phyloP scores from a whole-genome alignment of 164 flowering plant species.

The Paratinospora sagittata region DNA sequence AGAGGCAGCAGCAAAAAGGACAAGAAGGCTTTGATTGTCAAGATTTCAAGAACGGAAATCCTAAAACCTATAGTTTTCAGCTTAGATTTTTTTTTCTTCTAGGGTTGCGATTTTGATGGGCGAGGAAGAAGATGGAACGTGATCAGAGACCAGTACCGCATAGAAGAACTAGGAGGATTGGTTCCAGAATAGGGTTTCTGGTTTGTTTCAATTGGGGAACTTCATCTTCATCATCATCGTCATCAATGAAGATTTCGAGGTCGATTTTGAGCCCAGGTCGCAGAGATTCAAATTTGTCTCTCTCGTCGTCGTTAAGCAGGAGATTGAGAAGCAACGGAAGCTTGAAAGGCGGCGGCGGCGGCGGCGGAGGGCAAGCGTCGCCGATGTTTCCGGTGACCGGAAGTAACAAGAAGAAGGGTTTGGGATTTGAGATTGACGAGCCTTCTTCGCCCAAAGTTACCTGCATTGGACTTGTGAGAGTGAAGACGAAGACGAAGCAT shows the following conservation, averaged over 20 bases:
- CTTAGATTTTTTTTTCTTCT: neutral
- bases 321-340: conserved; percentile 58
- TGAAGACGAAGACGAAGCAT: conserved; percentile 76
- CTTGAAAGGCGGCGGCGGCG: conserved; percentile 39
- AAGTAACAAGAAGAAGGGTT: conserved; percentile 36
- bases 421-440: conserved; percentile 59
- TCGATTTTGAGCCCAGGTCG: conserved; percentile 61
- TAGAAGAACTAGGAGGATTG: conserved; percentile 15
- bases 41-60: neutral
- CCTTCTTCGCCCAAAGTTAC: conserved; percentile 93
- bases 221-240: conserved; percentile 40
- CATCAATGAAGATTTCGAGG: conserved; percentile 63
- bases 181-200: conserved; percentile 41
- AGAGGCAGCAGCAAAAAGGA: too few relatives aligned
- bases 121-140: conserved; percentile 20
- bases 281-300: conserved; percentile 38
- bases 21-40: too few relatives aligned
- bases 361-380: conserved; percentile 42
- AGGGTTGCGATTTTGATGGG: neutral
- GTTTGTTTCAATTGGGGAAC: conserved; percentile 50
- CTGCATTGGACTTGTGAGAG: conserved; percentile 88
- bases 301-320: conserved; percentile 63
- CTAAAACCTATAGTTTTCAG: too few relatives aligned
- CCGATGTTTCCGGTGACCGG: conserved; percentile 60
- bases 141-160: conserved; percentile 25